Evolutionary conservation across 129 eudicot species (phyloP), one percentile per base, ranked within the genome.

Genomic region (Lonicera japonica): DNA sequence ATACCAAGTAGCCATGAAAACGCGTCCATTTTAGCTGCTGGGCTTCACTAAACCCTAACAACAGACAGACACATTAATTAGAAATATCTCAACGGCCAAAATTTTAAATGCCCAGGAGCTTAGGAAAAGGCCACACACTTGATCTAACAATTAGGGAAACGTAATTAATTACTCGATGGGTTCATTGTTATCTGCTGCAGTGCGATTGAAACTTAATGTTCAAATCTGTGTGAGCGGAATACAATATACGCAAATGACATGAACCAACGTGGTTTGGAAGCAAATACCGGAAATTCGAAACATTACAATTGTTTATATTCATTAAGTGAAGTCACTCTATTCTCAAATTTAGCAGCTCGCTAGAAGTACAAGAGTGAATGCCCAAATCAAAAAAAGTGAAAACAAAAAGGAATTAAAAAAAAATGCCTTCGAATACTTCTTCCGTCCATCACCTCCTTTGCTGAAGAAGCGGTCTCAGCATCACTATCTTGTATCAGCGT

Each of bases 151-250:
- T 16, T 22, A 51, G 56, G 34, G 36, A 16, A 39, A 36, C 1
- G 10, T 9, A 18, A 45, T 14, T 29, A 41, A 29, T 54, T 13
- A 39, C 54, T 51, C 13, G 53, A 17, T 2, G 19, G 20, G 29
- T 47, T 50, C 18, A 45, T n/a, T 40, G 53, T 74, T 78, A 85
- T 88, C 88, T 82, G 83, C 94, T 85, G 46, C 94, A 70, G 56
- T 86, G 95, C 56, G 88, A 82, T 58, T 86, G 95, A 66, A 86
- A 86, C 73, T 86, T 86, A 38, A 86, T 79, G 72, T 67, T 86
- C 47, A 82, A 72, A 72, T 86, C 94, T 0, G 86, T 82, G 65
- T 86, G 95, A 25, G 95, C 95, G 70, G 95, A 86, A 79, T 80
- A 83, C 10, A 84, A 68, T 54, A 80, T 86, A 38, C 80, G 77